Evolutionary conservation across 2,329 filamentous ascomycete genomes (phyloP).

Genomic region (Calonectria pseudoreteaudii): DNA sequence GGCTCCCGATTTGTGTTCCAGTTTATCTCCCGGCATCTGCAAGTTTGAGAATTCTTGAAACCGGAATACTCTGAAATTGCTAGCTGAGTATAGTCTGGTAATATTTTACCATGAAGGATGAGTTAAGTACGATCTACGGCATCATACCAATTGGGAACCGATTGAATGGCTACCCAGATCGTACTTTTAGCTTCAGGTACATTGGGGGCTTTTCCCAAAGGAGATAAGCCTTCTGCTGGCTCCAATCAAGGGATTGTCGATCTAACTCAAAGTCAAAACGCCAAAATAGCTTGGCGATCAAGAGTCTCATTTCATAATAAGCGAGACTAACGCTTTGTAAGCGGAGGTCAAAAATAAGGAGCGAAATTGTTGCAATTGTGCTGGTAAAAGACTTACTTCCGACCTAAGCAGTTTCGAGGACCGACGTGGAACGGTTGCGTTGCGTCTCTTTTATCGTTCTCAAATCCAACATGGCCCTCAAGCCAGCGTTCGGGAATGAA

Average conservation of each 20-base stretch:
- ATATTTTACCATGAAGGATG: no score
- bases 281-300: not conserved
- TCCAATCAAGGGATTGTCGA: not conserved
- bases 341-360: not conserved
- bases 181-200: not conserved
- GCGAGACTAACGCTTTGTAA: not conserved
- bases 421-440: not conserved
- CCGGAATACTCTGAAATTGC: no score
- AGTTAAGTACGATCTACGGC: no score
- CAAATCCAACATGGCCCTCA: not conserved
- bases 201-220: not conserved
- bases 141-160: no score
- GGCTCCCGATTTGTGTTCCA: no score
- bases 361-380: not conserved
- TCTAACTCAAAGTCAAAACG: not conserved
- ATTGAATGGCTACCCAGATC: no score
- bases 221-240: not conserved
- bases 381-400: not conserved
- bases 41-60: no score
- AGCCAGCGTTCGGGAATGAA: not conserved
- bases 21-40: no score
- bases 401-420: not conserved
- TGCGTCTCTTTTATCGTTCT: not conserved
- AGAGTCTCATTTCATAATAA: not conserved
- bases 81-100: no score